Evolutionary conservation across 345 rosid species (phyloP), one percentile per base, ranked within the genome.

Genomic region (Ailanthus altissimus): DNA sequence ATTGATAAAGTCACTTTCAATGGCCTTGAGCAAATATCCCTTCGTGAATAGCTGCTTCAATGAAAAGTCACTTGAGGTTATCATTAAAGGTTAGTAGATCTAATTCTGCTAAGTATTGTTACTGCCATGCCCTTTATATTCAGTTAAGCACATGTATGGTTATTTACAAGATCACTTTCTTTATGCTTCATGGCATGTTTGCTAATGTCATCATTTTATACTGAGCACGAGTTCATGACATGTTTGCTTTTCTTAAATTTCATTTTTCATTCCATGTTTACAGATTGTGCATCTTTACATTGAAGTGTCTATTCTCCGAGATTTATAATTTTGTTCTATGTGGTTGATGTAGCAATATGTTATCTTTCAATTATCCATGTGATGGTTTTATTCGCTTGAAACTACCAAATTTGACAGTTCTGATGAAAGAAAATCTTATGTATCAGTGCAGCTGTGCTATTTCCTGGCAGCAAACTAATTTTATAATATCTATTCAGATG

Each of bases 1-100:
- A 60, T 64, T 93, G 84, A 89, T 95, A 72, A 95, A 95, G 82
- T 84, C 98, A 13, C 93, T 94, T 36, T 94, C 99, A 21, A 85
- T 89, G 94, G 92, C 99, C 60, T 81, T 94, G 72, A 84, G 70
- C 89, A 89, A 86, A 76, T 93, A 87, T 82, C 98, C 99, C 58
- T 80, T 80, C 71, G 78, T 94, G 83, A 94, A 94, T 82, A 91
- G 99, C 80, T 90, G 94, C 86, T 94, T 94, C 89, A 91, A 82
- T 68, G 94, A 91, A 57, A 94, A 90, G 51, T 75, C 90, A 28
- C 42, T 91, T 10, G 98, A 93, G 81, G 91, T 91, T 73, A 81
- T 88, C 67, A 89, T 93, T 69, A 93, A 87, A 91, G 99, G 98
- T 91, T 72, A 36, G 76, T 60, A 2, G 53, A 67, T 72, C 67